phyloP scores from a whole-genome alignment of 352 stramenopile species.

The Phytophthora citrophthora region DNA sequence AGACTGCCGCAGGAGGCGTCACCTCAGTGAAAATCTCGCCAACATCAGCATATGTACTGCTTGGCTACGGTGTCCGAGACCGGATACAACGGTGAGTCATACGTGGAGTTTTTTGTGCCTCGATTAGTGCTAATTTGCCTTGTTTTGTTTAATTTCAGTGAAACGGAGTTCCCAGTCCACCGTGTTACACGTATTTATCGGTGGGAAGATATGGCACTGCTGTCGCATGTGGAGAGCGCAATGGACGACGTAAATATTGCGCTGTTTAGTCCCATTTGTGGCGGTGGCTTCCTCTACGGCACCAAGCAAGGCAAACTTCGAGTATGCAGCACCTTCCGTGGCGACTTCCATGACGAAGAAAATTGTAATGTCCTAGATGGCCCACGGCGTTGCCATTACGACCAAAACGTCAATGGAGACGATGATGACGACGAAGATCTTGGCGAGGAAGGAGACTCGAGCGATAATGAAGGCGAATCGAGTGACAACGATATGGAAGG shows the following conservation, averaged over 20 bases:
- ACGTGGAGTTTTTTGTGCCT: neutral
- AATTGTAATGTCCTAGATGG: conserved; percentile 88
- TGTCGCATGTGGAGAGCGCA: conserved; percentile 84
- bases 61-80: conserved; percentile 88
- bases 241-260: conserved; percentile 99
- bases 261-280: conserved; percentile 96
- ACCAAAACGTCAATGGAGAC: conserved; percentile 60
- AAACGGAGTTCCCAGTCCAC: conserved; percentile 84
- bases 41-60: conserved; percentile 83
- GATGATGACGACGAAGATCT: conserved; percentile 60
- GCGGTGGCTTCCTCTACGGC: conserved; percentile 97
- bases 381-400: conserved; percentile 62
- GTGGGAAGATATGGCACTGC: conserved; percentile 90
- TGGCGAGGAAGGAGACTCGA: conserved; percentile 47
- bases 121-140: conserved; percentile 1
- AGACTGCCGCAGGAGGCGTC: conserved; percentile 83
- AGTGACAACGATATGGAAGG: conserved; percentile 42
- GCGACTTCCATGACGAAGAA: conserved; percentile 71
- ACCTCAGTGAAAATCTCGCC: conserved; percentile 92
- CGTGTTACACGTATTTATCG: conserved; percentile 89
- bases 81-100: conserved; percentile 74
- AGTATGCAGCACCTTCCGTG: conserved; percentile 85
- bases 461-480: too few relatives aligned
- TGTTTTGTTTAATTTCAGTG: conserved; percentile 41
- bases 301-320: conserved; percentile 96